phyloP scores from a whole-genome alignment of 1,284 basidiomycete species.

The Leccinum laetum region DNA sequence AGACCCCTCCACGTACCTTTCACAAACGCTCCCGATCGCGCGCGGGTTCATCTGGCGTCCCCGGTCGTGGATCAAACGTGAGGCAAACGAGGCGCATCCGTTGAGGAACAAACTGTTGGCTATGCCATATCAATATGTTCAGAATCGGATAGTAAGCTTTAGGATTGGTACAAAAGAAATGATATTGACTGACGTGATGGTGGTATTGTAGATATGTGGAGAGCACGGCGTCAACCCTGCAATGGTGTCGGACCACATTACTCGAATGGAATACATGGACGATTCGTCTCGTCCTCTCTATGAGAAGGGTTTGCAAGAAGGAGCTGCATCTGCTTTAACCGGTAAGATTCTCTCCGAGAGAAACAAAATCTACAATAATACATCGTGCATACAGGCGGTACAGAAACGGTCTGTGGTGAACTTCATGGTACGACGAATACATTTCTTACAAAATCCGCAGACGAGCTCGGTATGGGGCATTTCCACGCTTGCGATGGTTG shows the following conservation, averaged over 20 bases:
- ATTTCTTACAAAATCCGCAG: neutral
- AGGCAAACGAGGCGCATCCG: constrained; percentile 1
- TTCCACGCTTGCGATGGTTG: constrained; percentile 35
- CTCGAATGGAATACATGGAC: constrained; percentile 8
- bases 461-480: constrained; percentile 1
- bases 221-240: neutral
- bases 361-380: neutral
- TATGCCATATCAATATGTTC: constrained; percentile 13
- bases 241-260: constrained; percentile 16
- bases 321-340: constrained; percentile 7
- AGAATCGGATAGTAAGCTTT: constrained; percentile 10
- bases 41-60: constrained; percentile 29
- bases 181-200: neutral
- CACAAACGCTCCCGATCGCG: too few relatives aligned
- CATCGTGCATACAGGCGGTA: neutral
- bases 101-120: constrained; percentile 9
- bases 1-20: too few relatives aligned
- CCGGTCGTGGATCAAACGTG: constrained; percentile 9
- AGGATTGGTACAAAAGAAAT: neutral
- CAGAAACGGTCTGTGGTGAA: constrained; percentile 14
- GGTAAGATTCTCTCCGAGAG: constrained; percentile 1
- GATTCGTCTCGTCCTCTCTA: constrained; percentile 1
- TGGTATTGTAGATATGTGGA: neutral
- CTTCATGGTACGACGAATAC: too few relatives aligned
- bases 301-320: constrained; percentile 9